phyloP scores from a whole-genome alignment of 106 monocot genomes.

The Dendrobium chrysotoxum region DNA sequence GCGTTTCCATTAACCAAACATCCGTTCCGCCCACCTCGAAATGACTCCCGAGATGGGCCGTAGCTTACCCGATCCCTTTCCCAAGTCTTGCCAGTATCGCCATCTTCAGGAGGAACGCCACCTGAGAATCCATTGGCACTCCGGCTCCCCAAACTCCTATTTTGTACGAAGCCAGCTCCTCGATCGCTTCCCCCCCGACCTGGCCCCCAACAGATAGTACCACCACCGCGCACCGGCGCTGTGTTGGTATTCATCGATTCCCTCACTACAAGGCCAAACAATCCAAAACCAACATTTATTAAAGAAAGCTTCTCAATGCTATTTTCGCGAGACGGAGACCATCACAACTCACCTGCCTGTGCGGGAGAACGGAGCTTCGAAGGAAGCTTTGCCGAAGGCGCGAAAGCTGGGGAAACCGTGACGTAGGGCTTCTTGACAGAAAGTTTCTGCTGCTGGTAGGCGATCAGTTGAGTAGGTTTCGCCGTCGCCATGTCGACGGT shows the following conservation, averaged over 20 bases:
- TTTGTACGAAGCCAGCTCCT: not conserved
- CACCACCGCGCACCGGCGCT: not conserved
- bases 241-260: not conserved
- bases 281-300: not conserved
- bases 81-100: no score
- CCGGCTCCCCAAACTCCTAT: not conserved
- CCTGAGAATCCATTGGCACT: not conserved
- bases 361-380: not conserved
- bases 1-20: no score
- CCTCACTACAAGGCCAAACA: not conserved
- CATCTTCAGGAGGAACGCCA: no score
- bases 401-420: not conserved
- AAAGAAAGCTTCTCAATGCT: not conserved
- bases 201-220: not conserved
- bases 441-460: not conserved
- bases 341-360: not conserved
- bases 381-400: not conserved
- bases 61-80: no score
- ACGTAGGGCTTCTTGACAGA: not conserved
- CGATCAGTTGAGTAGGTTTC: not conserved
- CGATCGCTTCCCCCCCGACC: not conserved
- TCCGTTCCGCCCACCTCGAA: no score
- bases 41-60: no score
- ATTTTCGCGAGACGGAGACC: no score
- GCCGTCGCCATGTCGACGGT: not conserved